Percentiles rank a stretch among this genome's conserved stretches.
These are phyloP conservation scores for Citrus mangshanensis DNA, from an alignment of 345 rosid species.

Conservation along the genomic window DNA sequence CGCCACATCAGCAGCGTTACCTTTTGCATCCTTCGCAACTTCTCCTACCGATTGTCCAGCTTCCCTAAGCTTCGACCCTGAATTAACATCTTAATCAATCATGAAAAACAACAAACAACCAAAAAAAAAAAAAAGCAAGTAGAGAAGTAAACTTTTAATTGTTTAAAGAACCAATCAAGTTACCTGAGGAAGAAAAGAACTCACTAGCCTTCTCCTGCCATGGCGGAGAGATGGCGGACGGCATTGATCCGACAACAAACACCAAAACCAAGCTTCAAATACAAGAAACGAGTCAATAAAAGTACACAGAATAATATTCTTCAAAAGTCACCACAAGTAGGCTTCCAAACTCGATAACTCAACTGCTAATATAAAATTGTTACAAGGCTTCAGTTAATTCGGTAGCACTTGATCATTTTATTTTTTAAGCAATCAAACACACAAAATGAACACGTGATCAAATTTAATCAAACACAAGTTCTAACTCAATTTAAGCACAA, in stretches of 20 bases:
- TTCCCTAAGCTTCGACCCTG: constrained; percentile 82
- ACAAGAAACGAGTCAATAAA: background rate
- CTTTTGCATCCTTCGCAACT: constrained; percentile 94
- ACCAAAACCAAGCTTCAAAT: background rate
- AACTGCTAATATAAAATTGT: background rate
- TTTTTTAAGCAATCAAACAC: background rate
- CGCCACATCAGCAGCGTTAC: constrained; percentile 79
- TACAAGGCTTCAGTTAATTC: background rate
- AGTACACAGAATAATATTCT: too few relatives aligned
- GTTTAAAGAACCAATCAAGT: background rate
- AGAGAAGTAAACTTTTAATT: too few relatives aligned
- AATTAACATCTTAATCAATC: constrained; percentile 16
- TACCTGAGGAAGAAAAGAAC: constrained; percentile 92
- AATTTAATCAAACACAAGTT: background rate
- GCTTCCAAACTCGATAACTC: background rate
- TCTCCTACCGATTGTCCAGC: constrained; percentile 79
- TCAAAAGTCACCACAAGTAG: background rate
- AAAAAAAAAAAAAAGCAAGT: background rate
- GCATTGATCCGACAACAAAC: constrained; percentile 46
- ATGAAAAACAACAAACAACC: background rate
- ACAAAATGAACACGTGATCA: background rate
- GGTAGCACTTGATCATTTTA: background rate
- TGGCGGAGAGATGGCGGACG: constrained; percentile 67
- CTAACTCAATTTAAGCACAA: background rate
- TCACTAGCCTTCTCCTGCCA: constrained; percentile 87